Base-by-base conservation (phyloP, 495 filamentous ascomycete species). In the Aspergillus cristatus region DNA sequence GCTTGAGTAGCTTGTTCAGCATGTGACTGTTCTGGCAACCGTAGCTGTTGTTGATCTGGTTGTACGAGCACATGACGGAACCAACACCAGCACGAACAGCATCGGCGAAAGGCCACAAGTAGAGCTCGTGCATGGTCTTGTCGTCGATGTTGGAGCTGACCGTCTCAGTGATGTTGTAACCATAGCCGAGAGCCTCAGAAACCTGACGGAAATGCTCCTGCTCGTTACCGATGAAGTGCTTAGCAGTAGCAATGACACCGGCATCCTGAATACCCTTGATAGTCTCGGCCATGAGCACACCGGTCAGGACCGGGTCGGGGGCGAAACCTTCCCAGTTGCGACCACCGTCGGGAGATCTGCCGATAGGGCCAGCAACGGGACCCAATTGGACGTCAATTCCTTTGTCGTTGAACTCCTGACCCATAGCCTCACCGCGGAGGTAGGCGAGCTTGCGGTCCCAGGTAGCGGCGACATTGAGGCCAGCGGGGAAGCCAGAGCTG, bases 31-130 rank as follows among this genome's bases (percentile, higher is more conserved):
- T 82, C 34, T 74, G 69, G 57, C 76, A 85, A 34, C 57, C 69
- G 40, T 81, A 79, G 62, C 71, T 79, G 67, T 83, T 82, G 65
- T 84, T 84, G 55, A 79, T 64, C 55, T 91, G 85, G 38, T 91
- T 81, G 71, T 97, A 97, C 10, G 82, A 85, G 66, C 90, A 96
- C 91, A 98, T 96, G 45, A 95, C 53, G 11, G 84, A 75, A 17
- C 85, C 88, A 6, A 88, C 85, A 28, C 85, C 86, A 28, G 81
- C 79, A 37, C 74, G 71, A 32, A 86, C 74, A 10, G 79, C 74
- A 58, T 85, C 84, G 10, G 82, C 84, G 43, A 86, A 87, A 13
- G 84, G 84, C 68, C 91, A 98, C 8, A 95, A 70, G 53, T 98
- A 98, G 25, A 91, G 53, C 59, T 98, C 91, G 58, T 98, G 91